Evolutionary conservation across 192 early-diverging fungal genomes (phyloP).

Genomic region (Funneliformis mosseae): DNA sequence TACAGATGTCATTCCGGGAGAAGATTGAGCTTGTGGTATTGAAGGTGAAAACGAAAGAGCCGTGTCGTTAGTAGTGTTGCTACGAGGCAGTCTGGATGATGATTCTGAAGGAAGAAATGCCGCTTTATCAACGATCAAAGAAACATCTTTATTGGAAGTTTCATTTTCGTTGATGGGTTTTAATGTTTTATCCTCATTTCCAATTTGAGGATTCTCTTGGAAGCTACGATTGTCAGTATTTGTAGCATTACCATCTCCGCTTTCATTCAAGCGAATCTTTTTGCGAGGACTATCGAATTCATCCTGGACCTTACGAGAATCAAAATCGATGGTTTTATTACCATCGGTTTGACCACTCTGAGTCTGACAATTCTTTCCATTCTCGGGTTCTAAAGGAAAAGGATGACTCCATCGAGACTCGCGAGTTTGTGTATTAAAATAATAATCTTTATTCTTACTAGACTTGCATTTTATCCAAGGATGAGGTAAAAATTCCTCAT

Average conservation of each 20-base stretch:
- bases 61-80: not conserved
- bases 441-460: constrained; percentile 28
- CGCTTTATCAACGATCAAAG: not conserved
- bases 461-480: constrained; percentile 31
- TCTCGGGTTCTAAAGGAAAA: not conserved
- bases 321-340: not conserved
- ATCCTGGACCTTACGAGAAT: not conserved
- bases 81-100: not conserved
- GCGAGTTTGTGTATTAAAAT: constrained; percentile 19
- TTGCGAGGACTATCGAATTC: not conserved
- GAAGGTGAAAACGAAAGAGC: not conserved
- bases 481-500: not conserved
- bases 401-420: constrained; percentile 19
- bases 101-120: not conserved
- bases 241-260: not conserved
- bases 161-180: not conserved
- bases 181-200: not conserved
- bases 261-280: not conserved
- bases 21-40: not conserved
- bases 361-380: not conserved
- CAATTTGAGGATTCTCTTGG: not conserved
- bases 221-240: not conserved
- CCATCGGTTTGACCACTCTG: not conserved
- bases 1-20: not conserved
- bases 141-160: not conserved